Evolutionary conservation across 306 rosid species (phyloP).

Genomic region (Cucumis cinereus): DNA sequence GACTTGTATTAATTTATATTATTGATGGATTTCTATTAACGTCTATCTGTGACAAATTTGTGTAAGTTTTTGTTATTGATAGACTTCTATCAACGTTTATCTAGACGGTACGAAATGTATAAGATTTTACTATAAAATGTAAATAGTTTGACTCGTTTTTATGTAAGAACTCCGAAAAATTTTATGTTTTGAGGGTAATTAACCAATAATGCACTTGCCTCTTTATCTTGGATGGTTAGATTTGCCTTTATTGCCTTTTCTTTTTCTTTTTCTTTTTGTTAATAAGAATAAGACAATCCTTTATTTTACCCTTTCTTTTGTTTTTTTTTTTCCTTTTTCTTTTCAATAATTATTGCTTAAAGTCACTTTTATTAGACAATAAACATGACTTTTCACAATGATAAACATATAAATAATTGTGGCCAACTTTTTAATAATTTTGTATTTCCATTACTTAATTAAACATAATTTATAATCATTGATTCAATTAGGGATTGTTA

Average conservation of each 20-base stretch:
- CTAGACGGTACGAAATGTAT: no score
- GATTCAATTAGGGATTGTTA: neutral
- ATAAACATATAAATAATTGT: constrained; percentile 3
- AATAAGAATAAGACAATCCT: neutral
- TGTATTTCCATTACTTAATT: neutral
- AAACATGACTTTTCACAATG: neutral
- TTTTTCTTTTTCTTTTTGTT: neutral
- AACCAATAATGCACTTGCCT: neutral
- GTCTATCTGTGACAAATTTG: no score
- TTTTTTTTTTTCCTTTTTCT: neutral
- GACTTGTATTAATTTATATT: no score
- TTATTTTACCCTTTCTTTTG: neutral
- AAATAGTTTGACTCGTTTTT: no score
- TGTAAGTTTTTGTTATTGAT: no score
- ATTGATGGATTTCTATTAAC: no score
- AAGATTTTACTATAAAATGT: no score
- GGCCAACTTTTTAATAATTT: neutral
- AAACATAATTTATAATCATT: neutral
- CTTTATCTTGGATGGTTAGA: neutral
- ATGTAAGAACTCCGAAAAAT: no score
- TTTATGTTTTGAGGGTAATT: no score
- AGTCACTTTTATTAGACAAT: neutral
- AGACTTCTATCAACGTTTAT: no score
- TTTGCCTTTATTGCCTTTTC: neutral
- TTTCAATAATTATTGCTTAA: neutral